Evolutionary conservation across 2,329 filamentous ascomycete genomes (phyloP), one percentile per base, ranked within the genome.

Genomic region (Ilyonectria sp.): DNA sequence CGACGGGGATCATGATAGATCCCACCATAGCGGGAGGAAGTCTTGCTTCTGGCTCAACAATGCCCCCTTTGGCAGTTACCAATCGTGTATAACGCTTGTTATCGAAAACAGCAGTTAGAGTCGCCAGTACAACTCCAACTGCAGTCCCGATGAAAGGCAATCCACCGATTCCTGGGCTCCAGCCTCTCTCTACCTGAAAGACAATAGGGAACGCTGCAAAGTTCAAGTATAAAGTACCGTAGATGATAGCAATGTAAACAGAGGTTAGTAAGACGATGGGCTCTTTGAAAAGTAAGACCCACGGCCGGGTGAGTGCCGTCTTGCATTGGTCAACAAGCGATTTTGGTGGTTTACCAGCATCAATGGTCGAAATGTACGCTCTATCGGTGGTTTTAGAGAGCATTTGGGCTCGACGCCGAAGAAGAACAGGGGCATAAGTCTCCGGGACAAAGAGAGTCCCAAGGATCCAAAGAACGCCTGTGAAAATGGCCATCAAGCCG

Each of bases 141-240:
- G 87, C 85, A 4, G 93, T 87, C 43, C 91, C 91, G n/a, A 93
- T 76, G 78, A 93, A 93, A 1, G 92, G 84, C 0, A 92, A 83
- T 15, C 90, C 89, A 21, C 89, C 87, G 37, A 91, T 82, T 26
- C 89, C 89, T 21, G 84, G 77, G 9, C 82, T 85, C 89, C 89
- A 92, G 53, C 88, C 87, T 49, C 89, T 85, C n/a, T 80, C 68
- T 68, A 84, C 68, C 74, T 91, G 86, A 78, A 90, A 93, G 19
- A 93, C 89, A 68, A 93, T 89, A 8, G 88, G 87, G 76, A 89
- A 89, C 15, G 87, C 86, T 23, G 83, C 84, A 71, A 90, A 89
- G 73, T 88, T 81, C 79, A 90, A 82, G 76, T 89, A 90, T 2
- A 89, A 78, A 2, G 86, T 89, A 57, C 86, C 82, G 73, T 88